These are phyloP conservation scores for Trichosporon asahii DNA, from an alignment of 1,284 basidiomycete genomes.

Conservation along the genomic window DNA sequence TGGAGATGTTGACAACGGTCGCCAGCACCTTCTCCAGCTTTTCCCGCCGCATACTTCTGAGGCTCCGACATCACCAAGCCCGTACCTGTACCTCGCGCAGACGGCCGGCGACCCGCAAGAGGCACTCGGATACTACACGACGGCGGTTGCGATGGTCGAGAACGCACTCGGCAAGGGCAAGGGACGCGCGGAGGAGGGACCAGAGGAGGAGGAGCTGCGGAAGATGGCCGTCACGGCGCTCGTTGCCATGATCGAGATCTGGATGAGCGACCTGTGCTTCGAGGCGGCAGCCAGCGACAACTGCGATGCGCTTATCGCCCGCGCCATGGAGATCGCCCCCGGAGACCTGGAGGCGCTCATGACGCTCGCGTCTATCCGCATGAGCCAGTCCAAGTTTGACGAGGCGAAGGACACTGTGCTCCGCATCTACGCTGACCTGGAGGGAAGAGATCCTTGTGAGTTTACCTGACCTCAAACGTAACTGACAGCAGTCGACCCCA, in stretches of 20 bases:
- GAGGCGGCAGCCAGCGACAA: slow-evolving; percentile 59
- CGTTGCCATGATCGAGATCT: slow-evolving; percentile 89
- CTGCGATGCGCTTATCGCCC: slow-evolving; percentile 71
- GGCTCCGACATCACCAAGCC: slow-evolving; percentile 65
- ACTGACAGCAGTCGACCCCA: slow-evolving; percentile 59
- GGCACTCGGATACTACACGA: slow-evolving; percentile 75
- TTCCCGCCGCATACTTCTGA: slow-evolving; percentile 58
- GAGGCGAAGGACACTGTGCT: slow-evolving; percentile 71
- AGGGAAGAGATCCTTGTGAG: slow-evolving; percentile 67
- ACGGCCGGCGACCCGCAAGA: slow-evolving; percentile 66
- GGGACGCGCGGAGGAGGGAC: slow-evolving; percentile 34
- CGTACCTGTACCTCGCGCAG: slow-evolving; percentile 87
- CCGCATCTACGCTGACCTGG: slow-evolving; percentile 69
- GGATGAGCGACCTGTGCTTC: slow-evolving; percentile 93
- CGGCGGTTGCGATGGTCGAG: slow-evolving; percentile 71
- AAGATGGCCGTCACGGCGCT: slow-evolving; percentile 76
- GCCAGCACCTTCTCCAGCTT: slow-evolving; percentile 56
- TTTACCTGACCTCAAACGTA: background rate
- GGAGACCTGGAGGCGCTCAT: slow-evolving; percentile 76
- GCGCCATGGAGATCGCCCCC: slow-evolving; percentile 71
- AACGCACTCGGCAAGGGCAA: slow-evolving; percentile 56
- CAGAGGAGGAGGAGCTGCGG: slow-evolving; percentile 63
- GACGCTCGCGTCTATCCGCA: slow-evolving; percentile 77
- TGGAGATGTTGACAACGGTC: slow-evolving; percentile 70
- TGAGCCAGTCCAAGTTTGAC: slow-evolving; percentile 78